Evolutionary conservation across 2,329 filamentous ascomycete species (phyloP).

Genomic region (Ciborinia camelliae): DNA sequence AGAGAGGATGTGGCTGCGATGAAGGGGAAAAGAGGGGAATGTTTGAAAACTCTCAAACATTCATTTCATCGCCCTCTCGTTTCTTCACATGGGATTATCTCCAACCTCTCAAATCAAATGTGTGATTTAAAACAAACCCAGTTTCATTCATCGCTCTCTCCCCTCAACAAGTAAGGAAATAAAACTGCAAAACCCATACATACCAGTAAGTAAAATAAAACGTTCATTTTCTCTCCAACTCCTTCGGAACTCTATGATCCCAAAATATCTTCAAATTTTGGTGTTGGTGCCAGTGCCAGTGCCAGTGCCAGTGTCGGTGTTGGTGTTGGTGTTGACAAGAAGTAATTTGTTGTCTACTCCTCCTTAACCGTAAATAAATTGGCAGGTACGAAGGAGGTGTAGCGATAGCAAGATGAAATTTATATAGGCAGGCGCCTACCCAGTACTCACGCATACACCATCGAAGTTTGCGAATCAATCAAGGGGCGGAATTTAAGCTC

Average conservation of each 20-base stretch:
- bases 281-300: background rate
- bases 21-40: slow-evolving; percentile 24
- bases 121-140: background rate
- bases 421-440: no score
- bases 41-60: slow-evolving; percentile 14
- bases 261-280: no score
- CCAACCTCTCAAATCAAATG: background rate
- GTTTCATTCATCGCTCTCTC: background rate
- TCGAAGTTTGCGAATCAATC: no score
- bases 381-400: no score
- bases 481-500: background rate
- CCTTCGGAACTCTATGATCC: background rate
- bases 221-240: background rate
- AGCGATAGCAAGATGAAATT: no score
- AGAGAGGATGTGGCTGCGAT: background rate
- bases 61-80: background rate
- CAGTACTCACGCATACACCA: no score
- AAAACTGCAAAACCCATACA: background rate
- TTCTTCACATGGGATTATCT: slow-evolving; percentile 24
- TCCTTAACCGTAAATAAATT: background rate
- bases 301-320: background rate
- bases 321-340: background rate
- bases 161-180: background rate
- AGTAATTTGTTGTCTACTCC: no score
- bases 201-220: slow-evolving; percentile 18